Base-by-base conservation (phyloP, 75 land plant genomes). In the Larix kaempferi region DNA sequence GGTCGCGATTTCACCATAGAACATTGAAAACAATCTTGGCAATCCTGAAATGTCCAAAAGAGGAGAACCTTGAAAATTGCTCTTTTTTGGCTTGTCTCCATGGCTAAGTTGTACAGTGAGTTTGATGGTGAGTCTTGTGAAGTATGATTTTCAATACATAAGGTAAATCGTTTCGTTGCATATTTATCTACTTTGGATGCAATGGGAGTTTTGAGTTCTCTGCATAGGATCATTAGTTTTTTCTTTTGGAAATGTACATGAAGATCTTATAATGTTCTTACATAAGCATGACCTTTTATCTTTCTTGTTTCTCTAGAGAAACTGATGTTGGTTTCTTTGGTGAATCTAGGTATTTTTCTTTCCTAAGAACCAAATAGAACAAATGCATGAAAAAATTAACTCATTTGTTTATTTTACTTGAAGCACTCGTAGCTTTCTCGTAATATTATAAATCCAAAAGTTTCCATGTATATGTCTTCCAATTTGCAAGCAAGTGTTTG, bases 351-450 rank as follows among this genome's bases (percentile, higher is more conserved):
- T 17, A 8, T 6, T 2, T 35, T 39, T 35, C 3, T 59, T 59
- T 22, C 26, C 62, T 59, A 7, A 59, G 62, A 59, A 23, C 7
- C 23, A 59, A 59, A n/a, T 59, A 59, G 25, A 59, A 59, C 25
- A 59, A 59, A 10, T 23, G 10, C 7, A 10, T 59, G 62, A 59
- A 6, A n/a, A 21, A 5, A 13, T 59, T 59, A 19, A 5, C 3
- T 59, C 21, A 35, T 35, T 66, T 66, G 71, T 66, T 33, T 66
- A 66, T 33, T 66, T 15, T 66, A 44, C n/a, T 35, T 66, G 71
- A 66, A 33, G 5, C 6, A 66, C n/a, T 35, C 12, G 6, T 66
- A 37, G 41, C 49, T 35, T 14, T 29, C 35, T 35, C n/a, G 21
- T 16, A 33, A 35, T 16, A 29, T 29, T 35, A 21, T 35, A 29